These are phyloP conservation scores for Solanum hybrid DNA, from an alignment of 305 asterid species.

Conservation along the genomic window DNA sequence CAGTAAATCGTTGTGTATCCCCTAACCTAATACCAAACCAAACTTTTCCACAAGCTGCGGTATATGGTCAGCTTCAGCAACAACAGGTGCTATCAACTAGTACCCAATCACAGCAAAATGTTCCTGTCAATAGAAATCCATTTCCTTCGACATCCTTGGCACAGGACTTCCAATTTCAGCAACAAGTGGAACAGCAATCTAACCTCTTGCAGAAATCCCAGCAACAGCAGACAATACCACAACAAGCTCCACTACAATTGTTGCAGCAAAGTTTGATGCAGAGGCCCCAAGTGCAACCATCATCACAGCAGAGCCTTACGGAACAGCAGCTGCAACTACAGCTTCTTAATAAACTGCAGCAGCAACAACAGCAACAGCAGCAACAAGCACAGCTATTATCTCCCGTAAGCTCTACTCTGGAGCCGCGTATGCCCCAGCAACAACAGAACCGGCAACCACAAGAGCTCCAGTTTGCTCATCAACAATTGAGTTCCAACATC, in stretches of 20 bases:
- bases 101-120: constrained; percentile 35
- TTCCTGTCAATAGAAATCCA: constrained; percentile 25
- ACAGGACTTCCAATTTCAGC: constrained; percentile 57
- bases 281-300: constrained; percentile 28
- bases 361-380: constrained; percentile 18
- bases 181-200: constrained; percentile 41
- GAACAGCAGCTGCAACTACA: constrained; percentile 54
- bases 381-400: constrained; percentile 29
- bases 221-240: constrained; percentile 47
- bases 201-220: constrained; percentile 48
- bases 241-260: constrained; percentile 31
- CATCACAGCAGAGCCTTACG: constrained; percentile 20
- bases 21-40: constrained; percentile 35
- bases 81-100: constrained; percentile 37
- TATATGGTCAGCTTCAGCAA: constrained; percentile 56
- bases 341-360: constrained; percentile 52
- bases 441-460: constrained; percentile 49
- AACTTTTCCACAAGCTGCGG: constrained; percentile 36
- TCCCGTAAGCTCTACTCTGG: constrained; percentile 37
- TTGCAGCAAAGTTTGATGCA: constrained; percentile 31
- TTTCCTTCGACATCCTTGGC: constrained; percentile 38
- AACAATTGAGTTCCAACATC: constrained; percentile 42
- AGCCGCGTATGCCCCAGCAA: constrained; percentile 42
- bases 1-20: constrained; percentile 24
- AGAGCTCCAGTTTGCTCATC: constrained; percentile 31